Base-by-base conservation (phyloP, 108 stramenopile species). In the Cyclostephanos tholiformis region DNA sequence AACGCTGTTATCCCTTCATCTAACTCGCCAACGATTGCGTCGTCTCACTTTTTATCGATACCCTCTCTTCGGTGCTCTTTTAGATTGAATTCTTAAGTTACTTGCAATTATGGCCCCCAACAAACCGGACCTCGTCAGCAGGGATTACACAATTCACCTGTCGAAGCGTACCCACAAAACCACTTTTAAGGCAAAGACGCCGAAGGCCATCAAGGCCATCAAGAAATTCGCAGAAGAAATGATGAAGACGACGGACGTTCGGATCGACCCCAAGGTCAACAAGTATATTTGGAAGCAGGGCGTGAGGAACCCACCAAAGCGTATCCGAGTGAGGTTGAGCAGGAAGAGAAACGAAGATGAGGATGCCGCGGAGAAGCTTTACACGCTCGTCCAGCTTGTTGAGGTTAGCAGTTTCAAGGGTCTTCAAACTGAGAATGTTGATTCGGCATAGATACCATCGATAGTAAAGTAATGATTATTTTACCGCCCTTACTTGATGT, bases 301-400 rank as follows among this genome's bases (percentile, higher is more conserved):
- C 53, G 90, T 99, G 63, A 95, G 97, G 77, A 98, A 98, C 86
- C 91, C 97, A 51, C 99, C 99, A 59, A 87, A 80, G 61, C 88
- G 99, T 68, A 94, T 99, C 46, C 97, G 99, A 69, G 99, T 99
- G 17, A 84, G 97, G 63, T 88, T 99, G 65, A 87, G 86, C 38
- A 93, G 99, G 85, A 96, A 96, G 95, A 88, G 97, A 74, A 98
- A 98, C 86, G 97, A 98, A 82, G 97, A 98, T 74, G 98, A 99
- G 84, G 98, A 99, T 73, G 97, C 98, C 53, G 92, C 90, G 20
- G 97, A 99, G 84, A 95, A 97, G 85, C 90, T 99, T 62, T 99
- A 98, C 96, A 99, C 99, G 63, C 88, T 96, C 66, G 98, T 97
- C 51, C 93, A 97, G 79, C 85, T 93, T 55, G 96, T 99, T 32